A percentile compares a stretch with the other conserved stretches of the same genome.
Evolutionary conservation across 2,329 filamentous ascomycete genomes (phyloP).

Genomic region (Fusarium graminum): DNA sequence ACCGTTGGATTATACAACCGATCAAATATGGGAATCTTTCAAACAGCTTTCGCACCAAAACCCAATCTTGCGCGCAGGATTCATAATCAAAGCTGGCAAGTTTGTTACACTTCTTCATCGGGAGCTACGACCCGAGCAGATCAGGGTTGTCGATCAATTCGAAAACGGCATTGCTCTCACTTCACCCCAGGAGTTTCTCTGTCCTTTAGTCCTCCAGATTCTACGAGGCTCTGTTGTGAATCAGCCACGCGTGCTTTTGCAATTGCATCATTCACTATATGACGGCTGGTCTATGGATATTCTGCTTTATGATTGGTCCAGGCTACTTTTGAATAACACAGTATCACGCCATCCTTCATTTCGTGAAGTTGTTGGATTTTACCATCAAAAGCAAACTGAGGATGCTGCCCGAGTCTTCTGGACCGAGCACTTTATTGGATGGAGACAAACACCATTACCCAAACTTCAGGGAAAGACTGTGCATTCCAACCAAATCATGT

Average conservation of each 20-base stretch:
- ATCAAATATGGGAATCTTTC: conserved; percentile 64
- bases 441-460: conserved; percentile 68
- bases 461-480: conserved; percentile 56
- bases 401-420: conserved; percentile 73
- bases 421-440: conserved; percentile 72
- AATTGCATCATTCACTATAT: conserved; percentile 86
- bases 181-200: conserved; percentile 59
- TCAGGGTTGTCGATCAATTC: conserved; percentile 57
- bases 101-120: conserved; percentile 70
- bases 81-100: conserved; percentile 64
- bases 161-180: conserved; percentile 56
- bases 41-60: conserved; percentile 65
- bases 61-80: conserved; percentile 80
- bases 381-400: conserved; percentile 51
- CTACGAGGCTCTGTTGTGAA: conserved; percentile 28
- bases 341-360: conserved; percentile 68
- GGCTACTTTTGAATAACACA: conserved; percentile 56
- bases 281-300: conserved; percentile 95
- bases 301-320: conserved; percentile 74
- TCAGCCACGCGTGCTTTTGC: conserved; percentile 58
- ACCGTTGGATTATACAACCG: conserved; percentile 50
- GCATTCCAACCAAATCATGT: conserved; percentile 26
- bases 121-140: conserved; percentile 57
- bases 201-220: conserved; percentile 74
- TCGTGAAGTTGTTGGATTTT: conserved; percentile 66